phyloP scores from a whole-genome alignment of 345 rosid species.

The Pelargonium nanum region DNA sequence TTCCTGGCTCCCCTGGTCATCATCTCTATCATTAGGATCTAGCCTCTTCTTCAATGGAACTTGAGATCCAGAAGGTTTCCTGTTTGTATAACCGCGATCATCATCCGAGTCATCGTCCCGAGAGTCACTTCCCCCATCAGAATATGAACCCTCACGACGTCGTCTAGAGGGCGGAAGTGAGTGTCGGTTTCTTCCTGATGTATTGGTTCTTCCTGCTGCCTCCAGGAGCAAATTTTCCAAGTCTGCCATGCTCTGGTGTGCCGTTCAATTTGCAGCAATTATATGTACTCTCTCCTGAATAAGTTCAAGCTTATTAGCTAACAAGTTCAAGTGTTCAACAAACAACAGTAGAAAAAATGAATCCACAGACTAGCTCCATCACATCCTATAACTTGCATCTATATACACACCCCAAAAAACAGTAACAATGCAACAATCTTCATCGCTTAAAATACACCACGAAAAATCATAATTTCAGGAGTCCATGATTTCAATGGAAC shows the following conservation, averaged over 20 bases:
- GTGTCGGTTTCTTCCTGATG: slow-evolving; percentile 46
- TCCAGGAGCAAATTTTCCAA: slow-evolving; percentile 83
- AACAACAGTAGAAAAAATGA: not conserved
- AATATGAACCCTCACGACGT: slow-evolving; percentile 70
- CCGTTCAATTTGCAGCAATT: not conserved
- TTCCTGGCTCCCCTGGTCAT: slow-evolving; percentile 53
- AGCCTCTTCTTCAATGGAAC: slow-evolving; percentile 88
- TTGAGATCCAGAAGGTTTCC: slow-evolving; percentile 88
- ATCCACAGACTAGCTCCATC: too few relatives aligned
- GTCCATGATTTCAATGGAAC: too few relatives aligned
- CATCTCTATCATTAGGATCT: slow-evolving; percentile 74
- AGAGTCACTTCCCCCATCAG: slow-evolving; percentile 87
- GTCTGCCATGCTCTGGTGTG: slow-evolving; percentile 45
- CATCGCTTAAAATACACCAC: too few relatives aligned
- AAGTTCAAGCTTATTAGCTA: not conserved
- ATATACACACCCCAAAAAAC: too few relatives aligned
- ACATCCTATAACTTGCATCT: too few relatives aligned
- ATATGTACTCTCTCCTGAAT: not conserved
- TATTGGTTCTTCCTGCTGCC: slow-evolving; percentile 90
- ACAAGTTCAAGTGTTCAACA: not conserved
- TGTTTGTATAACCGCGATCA: slow-evolving; percentile 52
- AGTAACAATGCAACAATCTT: too few relatives aligned
- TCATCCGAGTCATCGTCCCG: slow-evolving; percentile 79
- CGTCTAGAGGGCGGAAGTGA: slow-evolving; percentile 48
- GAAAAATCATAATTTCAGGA: too few relatives aligned